Evolutionary conservation across 2,329 filamentous ascomycete species (phyloP).

Genomic region (Penicillium crustosum): DNA sequence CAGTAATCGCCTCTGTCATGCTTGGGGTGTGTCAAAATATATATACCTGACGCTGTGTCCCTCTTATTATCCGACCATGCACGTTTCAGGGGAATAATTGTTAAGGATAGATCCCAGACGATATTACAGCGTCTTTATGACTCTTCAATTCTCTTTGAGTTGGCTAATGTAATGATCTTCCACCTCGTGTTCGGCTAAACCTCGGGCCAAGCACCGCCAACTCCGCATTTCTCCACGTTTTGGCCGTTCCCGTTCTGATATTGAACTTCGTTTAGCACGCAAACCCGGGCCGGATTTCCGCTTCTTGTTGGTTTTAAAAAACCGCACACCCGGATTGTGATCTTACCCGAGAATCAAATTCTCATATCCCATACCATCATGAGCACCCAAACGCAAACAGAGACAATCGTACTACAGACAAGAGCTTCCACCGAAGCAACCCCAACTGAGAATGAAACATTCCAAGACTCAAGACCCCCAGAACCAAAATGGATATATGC

Average conservation of each 20-base stretch:
- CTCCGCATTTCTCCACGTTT: constrained; percentile 5
- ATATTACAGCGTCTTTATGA: neutral
- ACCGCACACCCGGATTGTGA: too few species aligned
- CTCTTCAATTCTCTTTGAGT: neutral
- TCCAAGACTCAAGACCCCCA: neutral
- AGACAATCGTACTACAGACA: constrained; percentile 11
- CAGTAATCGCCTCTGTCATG: neutral
- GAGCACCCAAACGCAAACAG: constrained; percentile 15
- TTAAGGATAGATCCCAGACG: neutral
- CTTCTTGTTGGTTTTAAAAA: neutral
- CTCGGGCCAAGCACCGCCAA: neutral
- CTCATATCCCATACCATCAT: neutral
- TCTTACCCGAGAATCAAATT: neutral
- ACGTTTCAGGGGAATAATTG: too few species aligned
- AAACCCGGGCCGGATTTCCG: neutral
- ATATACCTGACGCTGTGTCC: neutral
- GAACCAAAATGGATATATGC: constrained; percentile 29
- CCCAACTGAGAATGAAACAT: neutral
- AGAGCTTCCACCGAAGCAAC: neutral
- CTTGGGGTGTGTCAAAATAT: neutral
- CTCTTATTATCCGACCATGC: too few species aligned
- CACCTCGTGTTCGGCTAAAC: neutral
- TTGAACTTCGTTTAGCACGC: neutral
- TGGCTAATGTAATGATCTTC: too few species aligned
- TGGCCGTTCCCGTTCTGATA: neutral